Evolutionary conservation across 495 filamentous ascomycete species (phyloP).

Genomic region (Podospora appendiculata): DNA sequence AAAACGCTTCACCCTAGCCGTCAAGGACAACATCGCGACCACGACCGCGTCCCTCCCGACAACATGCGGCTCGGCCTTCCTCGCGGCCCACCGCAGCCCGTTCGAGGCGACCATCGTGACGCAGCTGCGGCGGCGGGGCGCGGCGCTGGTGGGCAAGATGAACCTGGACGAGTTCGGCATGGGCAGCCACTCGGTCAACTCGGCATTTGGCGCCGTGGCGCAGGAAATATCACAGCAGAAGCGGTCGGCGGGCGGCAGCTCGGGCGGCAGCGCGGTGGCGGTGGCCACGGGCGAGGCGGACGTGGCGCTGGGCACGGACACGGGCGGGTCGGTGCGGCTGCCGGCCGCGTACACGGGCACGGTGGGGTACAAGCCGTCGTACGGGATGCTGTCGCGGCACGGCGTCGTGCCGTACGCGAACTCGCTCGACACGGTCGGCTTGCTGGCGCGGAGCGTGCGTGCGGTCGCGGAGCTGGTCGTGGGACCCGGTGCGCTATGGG

Average conservation of each 20-base stretch:
- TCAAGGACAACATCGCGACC: conserved; percentile 91
- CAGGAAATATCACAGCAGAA: conserved; percentile 11
- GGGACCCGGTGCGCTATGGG: conserved; percentile 25
- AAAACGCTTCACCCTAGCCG: conserved; percentile 43
- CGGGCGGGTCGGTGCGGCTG: conserved; percentile 84
- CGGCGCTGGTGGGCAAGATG: conserved; percentile 66
- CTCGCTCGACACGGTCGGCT: conserved; percentile 87
- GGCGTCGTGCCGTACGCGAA: conserved; percentile 95
- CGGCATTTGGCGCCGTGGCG: conserved; percentile 58
- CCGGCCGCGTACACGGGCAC: conserved; percentile 86
- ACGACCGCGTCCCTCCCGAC: conserved; percentile 48
- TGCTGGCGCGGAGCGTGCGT: conserved; percentile 51
- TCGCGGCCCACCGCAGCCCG: conserved; percentile 64
- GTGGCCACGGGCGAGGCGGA: conserved; percentile 65
- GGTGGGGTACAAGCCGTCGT: conserved; percentile 86
- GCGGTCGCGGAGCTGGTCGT: conserved; percentile 49
- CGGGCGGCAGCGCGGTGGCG: conserved; percentile 86
- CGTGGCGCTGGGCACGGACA: conserved; percentile 86
- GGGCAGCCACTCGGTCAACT: conserved; percentile 83
- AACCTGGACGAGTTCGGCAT: conserved; percentile 98
- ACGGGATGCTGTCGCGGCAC: conserved; percentile 62
- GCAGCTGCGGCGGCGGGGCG: conserved; percentile 56
- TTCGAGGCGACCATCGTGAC: conserved; percentile 77
- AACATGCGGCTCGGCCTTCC: conserved; percentile 72
- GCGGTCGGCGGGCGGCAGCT: conserved; percentile 86